Conservation (phyloP, 495 filamentous ascomycete genomes). For the Pyrenula aspistea region DNA sequence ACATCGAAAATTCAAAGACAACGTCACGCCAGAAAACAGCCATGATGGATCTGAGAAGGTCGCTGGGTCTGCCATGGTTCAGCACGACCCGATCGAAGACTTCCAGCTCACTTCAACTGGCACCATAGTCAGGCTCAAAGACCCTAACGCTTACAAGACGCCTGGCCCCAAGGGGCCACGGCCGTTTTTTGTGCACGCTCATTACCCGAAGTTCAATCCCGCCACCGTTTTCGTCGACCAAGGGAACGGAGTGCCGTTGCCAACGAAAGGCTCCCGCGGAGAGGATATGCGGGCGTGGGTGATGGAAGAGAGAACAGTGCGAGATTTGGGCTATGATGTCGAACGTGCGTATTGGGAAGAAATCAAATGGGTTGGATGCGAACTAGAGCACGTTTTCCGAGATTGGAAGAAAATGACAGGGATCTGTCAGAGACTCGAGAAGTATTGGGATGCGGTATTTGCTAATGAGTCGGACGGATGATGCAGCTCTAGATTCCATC, state of each 20-base stretch:
- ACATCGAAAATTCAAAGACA: not conserved
- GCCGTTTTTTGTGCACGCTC: conserved; percentile 38
- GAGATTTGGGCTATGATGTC: conserved; percentile 27
- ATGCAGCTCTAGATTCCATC: too few relatives aligned
- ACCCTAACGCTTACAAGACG: conserved; percentile 6
- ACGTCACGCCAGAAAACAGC: not conserved
- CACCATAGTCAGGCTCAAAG: not conserved
- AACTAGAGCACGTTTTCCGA: conserved; percentile 27
- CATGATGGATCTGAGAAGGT: not conserved
- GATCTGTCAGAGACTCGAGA: conserved; percentile 17
- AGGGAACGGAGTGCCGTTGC: conserved; percentile 20
- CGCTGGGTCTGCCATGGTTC: conserved; percentile 30
- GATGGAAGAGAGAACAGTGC: conserved; percentile 22
- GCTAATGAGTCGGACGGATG: not conserved
- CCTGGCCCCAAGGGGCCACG: conserved; percentile 11
- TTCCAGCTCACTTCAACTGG: conserved; percentile 15
- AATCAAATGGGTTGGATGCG: conserved; percentile 33
- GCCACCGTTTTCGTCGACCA: conserved; percentile 25
- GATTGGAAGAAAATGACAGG: conserved; percentile 18
- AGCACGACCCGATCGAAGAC: conserved; percentile 29
- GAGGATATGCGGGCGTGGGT: conserved; percentile 27
- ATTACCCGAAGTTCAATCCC: conserved; percentile 38
- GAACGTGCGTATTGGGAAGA: conserved; percentile 39
- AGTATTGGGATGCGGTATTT: conserved; percentile 20
- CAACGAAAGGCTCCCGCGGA: conserved; percentile 19